Evolutionary conservation across 345 rosid species (phyloP), one percentile per base, ranked within the genome.

Genomic region (Eutrema heterophyllum): DNA sequence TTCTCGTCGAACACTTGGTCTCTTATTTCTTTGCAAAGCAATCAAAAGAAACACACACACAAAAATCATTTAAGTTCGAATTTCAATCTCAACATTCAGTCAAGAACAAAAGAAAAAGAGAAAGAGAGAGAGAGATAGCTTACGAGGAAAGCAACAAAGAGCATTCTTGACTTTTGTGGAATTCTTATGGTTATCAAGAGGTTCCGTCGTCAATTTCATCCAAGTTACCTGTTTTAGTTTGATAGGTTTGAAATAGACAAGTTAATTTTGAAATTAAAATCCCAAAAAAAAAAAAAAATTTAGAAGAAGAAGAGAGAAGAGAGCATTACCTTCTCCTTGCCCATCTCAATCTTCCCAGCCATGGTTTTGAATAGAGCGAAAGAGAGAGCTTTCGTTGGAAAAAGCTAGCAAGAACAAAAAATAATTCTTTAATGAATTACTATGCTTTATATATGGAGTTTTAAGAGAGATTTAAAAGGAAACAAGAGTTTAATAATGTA

Each of bases 161-260:
- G 84, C 55, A 56, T 81, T 84, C 82, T 82, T 85, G 70, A 92
- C 85, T 81, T 84, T 88, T 70, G 10, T 58, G 71, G 35, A 55
- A 80, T 91, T 88, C 57, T 81, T 75, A 0, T 21, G 6, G 50
- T 88, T 78, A 21, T 65, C 74, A 40, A 90, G 60, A 55, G 60
- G 89, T 67, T 83, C 77, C 6, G 81, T 91, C 57, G 78, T 81
- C 65, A 92, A 41, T 77, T 65, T 76, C 94, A 92, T 89, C 46
- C 5, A 52, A 11, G 90, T 86, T n/a, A 78, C 88, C 91, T 91
- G 68, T 32, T 43, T 52, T 1, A 41, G 57, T 32, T 27, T 27
- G 35, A 52, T 52, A 27, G 35, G 57, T 52, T 52, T 53, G 5
- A 29, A 13, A 29, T 36, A 52, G 35, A 52, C 24, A 21, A 13